Conservation (phyloP, 2,329 filamentous ascomycete genomes). For the Celoporthe dispersa region DNA sequence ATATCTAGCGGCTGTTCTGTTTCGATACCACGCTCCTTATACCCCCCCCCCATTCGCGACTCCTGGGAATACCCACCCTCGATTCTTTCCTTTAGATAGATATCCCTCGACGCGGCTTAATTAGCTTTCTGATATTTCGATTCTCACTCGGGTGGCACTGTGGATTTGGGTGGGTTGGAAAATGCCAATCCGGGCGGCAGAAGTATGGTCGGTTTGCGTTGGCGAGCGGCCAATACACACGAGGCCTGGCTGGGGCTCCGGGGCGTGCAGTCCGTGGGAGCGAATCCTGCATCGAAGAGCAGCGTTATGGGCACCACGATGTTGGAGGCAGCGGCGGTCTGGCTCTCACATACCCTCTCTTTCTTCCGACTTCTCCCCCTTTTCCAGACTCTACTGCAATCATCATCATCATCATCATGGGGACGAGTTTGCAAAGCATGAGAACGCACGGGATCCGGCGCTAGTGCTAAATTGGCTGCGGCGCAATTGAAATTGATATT, state of each 20-base stretch:
- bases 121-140: conserved; percentile 5
- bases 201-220: not conserved
- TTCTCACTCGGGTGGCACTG: conserved; percentile 14
- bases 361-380: not conserved
- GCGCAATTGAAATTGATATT: conserved; percentile 5
- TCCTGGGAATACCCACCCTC: conserved; percentile 23
- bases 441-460: conserved; percentile 13
- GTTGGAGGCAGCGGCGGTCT: not conserved
- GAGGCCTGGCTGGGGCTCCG: not conserved
- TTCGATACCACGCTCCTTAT: conserved; percentile 31
- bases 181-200: not conserved
- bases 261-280: not conserved
- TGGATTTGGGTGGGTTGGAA: not conserved
- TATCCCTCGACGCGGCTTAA: conserved; percentile 5
- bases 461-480: conserved; percentile 20
- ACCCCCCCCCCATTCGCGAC: conserved; percentile 17
- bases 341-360: conserved; percentile 1
- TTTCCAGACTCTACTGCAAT: conserved; percentile 9
- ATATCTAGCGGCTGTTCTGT: conserved; percentile 17
- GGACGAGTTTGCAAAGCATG: conserved; percentile 10
- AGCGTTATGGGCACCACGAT: not conserved
- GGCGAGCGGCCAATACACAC: conserved; percentile 1
- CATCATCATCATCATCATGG: not conserved
- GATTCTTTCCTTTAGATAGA: conserved; percentile 26
- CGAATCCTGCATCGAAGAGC: not conserved